phyloP scores from a whole-genome alignment of 768 basidiomycete species.

The Tulasnella sp. region DNA sequence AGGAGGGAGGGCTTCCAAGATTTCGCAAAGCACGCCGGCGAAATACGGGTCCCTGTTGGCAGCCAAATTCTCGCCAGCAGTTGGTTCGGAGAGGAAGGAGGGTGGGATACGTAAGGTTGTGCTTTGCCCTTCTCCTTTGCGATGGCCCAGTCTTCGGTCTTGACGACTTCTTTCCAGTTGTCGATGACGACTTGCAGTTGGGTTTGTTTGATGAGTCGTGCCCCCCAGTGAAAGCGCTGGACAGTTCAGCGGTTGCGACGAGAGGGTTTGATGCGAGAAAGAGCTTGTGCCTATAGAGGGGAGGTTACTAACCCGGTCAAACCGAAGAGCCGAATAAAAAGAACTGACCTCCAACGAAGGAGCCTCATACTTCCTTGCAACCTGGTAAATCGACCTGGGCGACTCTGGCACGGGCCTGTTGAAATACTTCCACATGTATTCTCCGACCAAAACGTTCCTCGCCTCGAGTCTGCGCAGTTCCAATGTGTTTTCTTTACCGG shows the following conservation, averaged over 20 bases:
- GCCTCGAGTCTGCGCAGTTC: too few species aligned
- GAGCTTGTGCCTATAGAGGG: constrained; percentile 32
- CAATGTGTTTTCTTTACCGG: too few species aligned
- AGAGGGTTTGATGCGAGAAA: constrained; percentile 26
- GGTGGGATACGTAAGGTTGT: too few species aligned
- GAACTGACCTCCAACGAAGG: constrained; percentile 31
- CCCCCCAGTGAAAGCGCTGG: constrained; percentile 30
- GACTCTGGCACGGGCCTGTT: constrained; percentile 25
- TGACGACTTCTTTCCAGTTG: constrained; percentile 20
- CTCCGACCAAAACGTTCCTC: too few species aligned
- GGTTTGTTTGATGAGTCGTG: neutral
- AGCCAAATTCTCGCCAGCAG: too few species aligned
- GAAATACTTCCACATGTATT: constrained; percentile 17
- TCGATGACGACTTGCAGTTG: constrained; percentile 23
- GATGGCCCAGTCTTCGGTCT: constrained; percentile 15
- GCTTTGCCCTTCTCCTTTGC: neutral
- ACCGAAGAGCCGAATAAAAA: too few species aligned
- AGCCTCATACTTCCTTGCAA: constrained; percentile 30
- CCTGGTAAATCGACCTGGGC: constrained; percentile 31
- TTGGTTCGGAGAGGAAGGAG: too few species aligned
- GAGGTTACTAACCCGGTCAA: too few species aligned
- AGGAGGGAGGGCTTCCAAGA: too few species aligned
- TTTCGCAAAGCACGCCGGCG: too few species aligned
- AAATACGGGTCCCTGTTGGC: too few species aligned
- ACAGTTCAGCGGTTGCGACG: constrained; percentile 30